Percentiles rank a stretch among this genome's conserved stretches.
Conservation (phyloP, 2,329 filamentous ascomycete genomes). For the Nothophoma quercina region DNA sequence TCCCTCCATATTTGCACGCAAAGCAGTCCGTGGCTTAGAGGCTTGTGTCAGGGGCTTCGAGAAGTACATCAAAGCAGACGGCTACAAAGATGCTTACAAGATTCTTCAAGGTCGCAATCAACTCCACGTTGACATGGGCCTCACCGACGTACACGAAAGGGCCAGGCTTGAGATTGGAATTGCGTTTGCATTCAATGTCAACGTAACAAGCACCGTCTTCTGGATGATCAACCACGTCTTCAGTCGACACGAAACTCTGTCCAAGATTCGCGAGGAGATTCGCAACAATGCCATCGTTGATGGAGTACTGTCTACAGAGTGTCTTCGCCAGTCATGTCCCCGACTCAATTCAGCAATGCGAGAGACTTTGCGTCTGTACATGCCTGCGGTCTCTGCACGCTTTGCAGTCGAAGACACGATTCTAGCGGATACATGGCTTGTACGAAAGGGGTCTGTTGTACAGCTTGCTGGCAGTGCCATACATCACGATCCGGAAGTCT, state of each 20-base stretch:
- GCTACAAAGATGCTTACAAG: constrained; percentile 28
- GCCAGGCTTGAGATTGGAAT: constrained; percentile 36
- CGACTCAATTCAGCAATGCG: constrained; percentile 56
- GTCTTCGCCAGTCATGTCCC: constrained; percentile 51
- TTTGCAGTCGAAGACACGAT: constrained; percentile 54
- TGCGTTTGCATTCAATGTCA: constrained; percentile 50
- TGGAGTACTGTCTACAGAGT: constrained; percentile 47
- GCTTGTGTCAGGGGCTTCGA: constrained; percentile 34
- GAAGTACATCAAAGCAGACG: constrained; percentile 36
- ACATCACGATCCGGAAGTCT: constrained; percentile 52
- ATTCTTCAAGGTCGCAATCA: constrained; percentile 35
- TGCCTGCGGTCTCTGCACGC: constrained; percentile 51
- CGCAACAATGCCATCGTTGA: constrained; percentile 27
- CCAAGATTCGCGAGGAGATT: constrained; percentile 53
- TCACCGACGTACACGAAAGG: constrained; percentile 21
- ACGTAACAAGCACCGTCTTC: constrained; percentile 55
- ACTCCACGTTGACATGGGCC: constrained; percentile 26
- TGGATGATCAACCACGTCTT: constrained; percentile 57
- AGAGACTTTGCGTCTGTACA: constrained; percentile 55
- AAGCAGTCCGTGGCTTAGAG: constrained; percentile 49
- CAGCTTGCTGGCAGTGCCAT: constrained; percentile 56
- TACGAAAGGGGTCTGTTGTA: constrained; percentile 54
- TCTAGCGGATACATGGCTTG: constrained; percentile 53
- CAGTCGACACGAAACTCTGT: constrained; percentile 50
- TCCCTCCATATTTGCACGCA: constrained; percentile 49